Percentiles rank a stretch among this genome's conserved stretches.
These are phyloP conservation scores for Bruguiera hainesii DNA, from an alignment of 441 rosid species.

Conservation along the genomic window DNA sequence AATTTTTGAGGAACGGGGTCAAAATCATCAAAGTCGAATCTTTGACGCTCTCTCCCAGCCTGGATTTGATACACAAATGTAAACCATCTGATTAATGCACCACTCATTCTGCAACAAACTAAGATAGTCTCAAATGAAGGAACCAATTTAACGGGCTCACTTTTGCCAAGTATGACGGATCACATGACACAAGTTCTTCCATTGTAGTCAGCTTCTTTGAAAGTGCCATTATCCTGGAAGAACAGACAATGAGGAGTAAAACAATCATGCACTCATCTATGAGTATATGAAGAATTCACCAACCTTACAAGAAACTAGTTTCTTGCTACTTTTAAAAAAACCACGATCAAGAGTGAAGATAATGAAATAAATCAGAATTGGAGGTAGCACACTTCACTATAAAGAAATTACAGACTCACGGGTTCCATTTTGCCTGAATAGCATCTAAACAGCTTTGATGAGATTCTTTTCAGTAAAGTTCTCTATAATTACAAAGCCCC, in stretches of 20 bases:
- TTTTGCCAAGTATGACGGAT: constrained; percentile 76
- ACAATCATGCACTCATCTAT: not conserved
- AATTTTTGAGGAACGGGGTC: constrained; percentile 92
- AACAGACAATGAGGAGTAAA: constrained; percentile 5
- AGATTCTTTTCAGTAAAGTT: too few relatives aligned
- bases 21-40: constrained; percentile 85
- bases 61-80: constrained; percentile 21
- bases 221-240: constrained; percentile 73
- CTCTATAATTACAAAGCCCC: not conserved
- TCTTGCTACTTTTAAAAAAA: too few relatives aligned
- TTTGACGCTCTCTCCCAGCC: constrained; percentile 90
- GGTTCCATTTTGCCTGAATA: not conserved
- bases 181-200: constrained; percentile 78
- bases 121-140: not conserved
- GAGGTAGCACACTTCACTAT: too few relatives aligned
- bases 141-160: constrained; percentile 31
- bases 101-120: constrained; percentile 1
- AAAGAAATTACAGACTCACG: too few relatives aligned
- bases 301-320: not conserved
- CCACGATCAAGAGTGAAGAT: too few relatives aligned
- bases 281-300: not conserved
- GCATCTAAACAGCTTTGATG: not conserved
- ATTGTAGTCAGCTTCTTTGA: constrained; percentile 76
- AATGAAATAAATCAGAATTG: too few relatives aligned
- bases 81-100: constrained; percentile 15